These are phyloP conservation scores for Endocalyx cinctus DNA, from an alignment of 2,329 filamentous ascomycete genomes.

Conservation along the genomic window DNA sequence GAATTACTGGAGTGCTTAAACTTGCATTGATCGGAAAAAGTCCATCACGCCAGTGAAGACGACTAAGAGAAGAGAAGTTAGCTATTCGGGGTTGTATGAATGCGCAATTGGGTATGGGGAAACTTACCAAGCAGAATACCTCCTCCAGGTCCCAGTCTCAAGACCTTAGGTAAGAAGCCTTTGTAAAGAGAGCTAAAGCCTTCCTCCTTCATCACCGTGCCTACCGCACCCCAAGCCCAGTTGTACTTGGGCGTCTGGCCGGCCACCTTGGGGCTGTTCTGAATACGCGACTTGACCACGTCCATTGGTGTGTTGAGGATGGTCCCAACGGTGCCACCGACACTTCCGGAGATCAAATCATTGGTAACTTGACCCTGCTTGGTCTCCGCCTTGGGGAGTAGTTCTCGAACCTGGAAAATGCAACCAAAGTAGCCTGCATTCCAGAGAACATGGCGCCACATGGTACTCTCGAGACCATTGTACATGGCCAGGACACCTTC, in stretches of 20 bases:
- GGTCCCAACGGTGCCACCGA: slow-evolving; percentile 86
- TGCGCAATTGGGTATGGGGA: neutral
- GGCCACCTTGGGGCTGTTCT: slow-evolving; percentile 83
- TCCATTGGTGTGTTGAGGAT: slow-evolving; percentile 70
- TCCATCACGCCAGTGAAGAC: slow-evolving; percentile 21
- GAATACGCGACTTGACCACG: slow-evolving; percentile 88
- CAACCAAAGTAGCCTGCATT: slow-evolving; percentile 67
- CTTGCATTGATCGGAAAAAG: slow-evolving; percentile 17
- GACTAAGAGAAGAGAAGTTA: slow-evolving; percentile 5
- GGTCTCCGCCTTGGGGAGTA: slow-evolving; percentile 75
- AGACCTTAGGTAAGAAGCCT: slow-evolving; percentile 93
- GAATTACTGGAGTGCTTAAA: too few relatives aligned
- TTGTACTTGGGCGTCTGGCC: slow-evolving; percentile 91
- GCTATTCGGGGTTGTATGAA: neutral
- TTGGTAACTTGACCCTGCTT: slow-evolving; percentile 81
- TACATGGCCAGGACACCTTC: slow-evolving; percentile 88
- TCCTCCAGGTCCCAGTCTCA: slow-evolving; percentile 54
- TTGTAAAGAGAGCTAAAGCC: slow-evolving; percentile 92
- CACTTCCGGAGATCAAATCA: slow-evolving; percentile 77
- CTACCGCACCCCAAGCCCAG: slow-evolving; percentile 89
- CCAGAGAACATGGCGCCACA: slow-evolving; percentile 84
- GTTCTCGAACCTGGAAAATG: slow-evolving; percentile 90
- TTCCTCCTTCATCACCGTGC: slow-evolving; percentile 87
- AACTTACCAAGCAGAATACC: slow-evolving; percentile 58
- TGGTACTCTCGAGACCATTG: slow-evolving; percentile 91